Evolutionary conservation across 345 rosid species (phyloP).

Genomic region (Eucalyptus sp.): DNA sequence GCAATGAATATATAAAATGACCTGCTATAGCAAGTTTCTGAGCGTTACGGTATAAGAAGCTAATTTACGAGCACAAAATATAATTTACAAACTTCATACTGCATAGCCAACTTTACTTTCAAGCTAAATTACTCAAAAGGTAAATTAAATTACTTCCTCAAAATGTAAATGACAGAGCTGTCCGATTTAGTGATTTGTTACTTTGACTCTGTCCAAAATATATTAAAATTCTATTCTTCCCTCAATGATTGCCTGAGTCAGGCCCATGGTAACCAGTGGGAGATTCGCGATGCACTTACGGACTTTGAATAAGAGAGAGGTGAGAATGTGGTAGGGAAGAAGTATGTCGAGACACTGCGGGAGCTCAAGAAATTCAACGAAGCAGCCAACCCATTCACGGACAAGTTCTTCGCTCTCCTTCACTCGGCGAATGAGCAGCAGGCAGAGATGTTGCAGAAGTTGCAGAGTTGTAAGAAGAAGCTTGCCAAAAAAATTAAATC

Average conservation of each 20-base stretch:
- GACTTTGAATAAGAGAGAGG: slow-evolving; percentile 41
- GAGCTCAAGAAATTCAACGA: slow-evolving; percentile 54
- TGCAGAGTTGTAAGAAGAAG: slow-evolving; percentile 22
- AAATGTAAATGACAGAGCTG: too few species aligned
- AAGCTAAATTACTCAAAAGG: too few species aligned
- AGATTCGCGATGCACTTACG: slow-evolving; percentile 49
- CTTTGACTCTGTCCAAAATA: too few species aligned
- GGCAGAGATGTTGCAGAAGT: slow-evolving; percentile 25
- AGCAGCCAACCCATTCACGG: slow-evolving; percentile 53
- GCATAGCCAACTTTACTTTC: too few species aligned
- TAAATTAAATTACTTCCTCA: too few species aligned
- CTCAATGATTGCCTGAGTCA: slow-evolving; percentile 55
- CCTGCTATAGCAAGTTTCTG: fast-evolving
- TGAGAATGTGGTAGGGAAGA: slow-evolving; percentile 12
- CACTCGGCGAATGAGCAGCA: slow-evolving; percentile 37
- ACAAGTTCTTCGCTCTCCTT: slow-evolving; percentile 43
- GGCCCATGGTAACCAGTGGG: slow-evolving; percentile 51
- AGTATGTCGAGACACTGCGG: slow-evolving; percentile 40
- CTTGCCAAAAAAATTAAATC: slow-evolving; percentile 46
- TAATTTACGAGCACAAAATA: background rate
- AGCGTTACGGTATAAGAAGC: background rate
- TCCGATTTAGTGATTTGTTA: too few species aligned
- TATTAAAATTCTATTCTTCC: background rate
- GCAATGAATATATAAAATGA: too few species aligned
- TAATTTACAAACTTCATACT: background rate